Evolutionary conservation across 805 yeast species (phyloP), one percentile per base, ranked within the genome.

Genomic region (Torulaspora indica): DNA sequence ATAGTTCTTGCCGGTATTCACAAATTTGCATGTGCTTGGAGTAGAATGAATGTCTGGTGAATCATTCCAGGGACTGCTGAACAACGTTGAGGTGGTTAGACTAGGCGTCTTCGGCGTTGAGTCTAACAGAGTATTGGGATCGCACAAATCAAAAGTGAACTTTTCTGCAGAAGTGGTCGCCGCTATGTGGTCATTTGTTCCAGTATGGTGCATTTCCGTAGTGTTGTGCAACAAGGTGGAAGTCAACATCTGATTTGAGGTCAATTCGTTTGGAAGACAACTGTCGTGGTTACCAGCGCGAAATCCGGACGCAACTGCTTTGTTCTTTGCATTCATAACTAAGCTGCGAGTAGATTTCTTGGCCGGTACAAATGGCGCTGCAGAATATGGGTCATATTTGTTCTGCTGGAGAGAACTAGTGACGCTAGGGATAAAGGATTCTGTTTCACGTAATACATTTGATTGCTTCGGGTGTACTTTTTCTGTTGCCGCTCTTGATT

Each of bases 1-100:
- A 38, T 62, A 62, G 45, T 60, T 62, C 38, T 63, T 63, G 4
- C 67, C 67, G 8, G 66, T 60, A 33, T 46, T 61, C 2, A 61
- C 66, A 4, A 57, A 55, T 43, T 54, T 59, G 27, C 47, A 51
- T 24, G 22, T 35, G 20, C 28, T 40, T 9, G 52, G 47, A 13
- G 47, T 50, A n/a, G 46, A 34, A 20, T 39, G 47, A 17, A 35
- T 37, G 9, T 38, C 41, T 12, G 53, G 45, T n/a, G 57, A 54
- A 14, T 43, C 52, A 28, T 49, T 50, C 59, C 59, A 55, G 8
- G 52, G 52, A 14, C 35, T 51, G 27, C 33, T 49, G 35, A 43
- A 47, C 5, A 43, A 27, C 5, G 46, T 31, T 20, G 38, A 37
- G 1, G 48, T 30, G 10, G 48, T 31, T 32, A 36, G 42, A 17